phyloP scores from a whole-genome alignment of 2,329 filamentous ascomycete species.

The Cercospora sp. region DNA sequence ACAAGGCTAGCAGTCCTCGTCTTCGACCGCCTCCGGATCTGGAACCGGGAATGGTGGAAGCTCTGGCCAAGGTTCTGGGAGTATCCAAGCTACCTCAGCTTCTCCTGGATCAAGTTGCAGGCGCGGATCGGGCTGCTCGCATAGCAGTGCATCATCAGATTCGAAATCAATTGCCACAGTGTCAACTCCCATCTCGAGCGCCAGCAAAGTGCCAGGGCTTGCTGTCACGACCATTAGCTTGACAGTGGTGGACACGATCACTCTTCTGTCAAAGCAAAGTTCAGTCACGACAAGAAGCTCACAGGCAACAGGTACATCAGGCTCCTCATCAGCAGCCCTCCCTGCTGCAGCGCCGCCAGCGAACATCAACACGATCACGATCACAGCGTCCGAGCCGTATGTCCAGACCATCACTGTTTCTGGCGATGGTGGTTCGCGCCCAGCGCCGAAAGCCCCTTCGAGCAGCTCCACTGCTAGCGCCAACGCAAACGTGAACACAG shows the following conservation, averaged over 20 bases:
- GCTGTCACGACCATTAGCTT: background rate
- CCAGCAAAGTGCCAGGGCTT: background rate
- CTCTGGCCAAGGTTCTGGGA: background rate
- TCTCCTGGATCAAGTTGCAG: background rate
- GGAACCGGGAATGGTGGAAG: background rate
- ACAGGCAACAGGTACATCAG: slow-evolving; percentile 10
- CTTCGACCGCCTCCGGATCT: slow-evolving; percentile 13
- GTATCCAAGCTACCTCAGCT: background rate
- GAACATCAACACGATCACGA: slow-evolving; percentile 13
- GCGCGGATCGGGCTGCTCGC: background rate
- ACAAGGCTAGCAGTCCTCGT: slow-evolving; percentile 14
- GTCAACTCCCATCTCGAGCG: background rate
- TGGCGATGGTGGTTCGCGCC: background rate
- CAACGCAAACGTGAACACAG: background rate
- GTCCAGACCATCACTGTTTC: slow-evolving; percentile 1
- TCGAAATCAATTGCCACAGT: background rate
- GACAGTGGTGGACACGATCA: background rate
- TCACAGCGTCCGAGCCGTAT: slow-evolving; percentile 2
- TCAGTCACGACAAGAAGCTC: slow-evolving; percentile 5
- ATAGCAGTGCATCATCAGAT: background rate
- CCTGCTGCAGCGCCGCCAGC: background rate
- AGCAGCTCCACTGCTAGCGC: background rate
- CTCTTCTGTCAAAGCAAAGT: background rate
- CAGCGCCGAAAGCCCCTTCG: background rate
- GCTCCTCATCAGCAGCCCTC: background rate